These are phyloP conservation scores for Psophocarpus tetragonolobus DNA, from an alignment of 306 rosid genomes.

Conservation along the genomic window DNA sequence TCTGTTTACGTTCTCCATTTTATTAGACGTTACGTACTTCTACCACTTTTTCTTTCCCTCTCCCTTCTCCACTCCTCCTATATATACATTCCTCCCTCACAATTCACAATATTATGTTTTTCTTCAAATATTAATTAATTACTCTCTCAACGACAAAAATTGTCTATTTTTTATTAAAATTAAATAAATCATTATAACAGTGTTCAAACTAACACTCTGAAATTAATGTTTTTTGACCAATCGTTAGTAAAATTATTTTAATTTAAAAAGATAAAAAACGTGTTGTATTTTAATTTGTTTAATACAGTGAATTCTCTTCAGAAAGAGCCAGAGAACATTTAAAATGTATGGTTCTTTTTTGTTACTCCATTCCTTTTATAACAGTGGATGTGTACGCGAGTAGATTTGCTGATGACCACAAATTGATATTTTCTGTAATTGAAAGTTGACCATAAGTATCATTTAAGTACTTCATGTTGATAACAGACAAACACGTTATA, in stretches of 20 bases:
- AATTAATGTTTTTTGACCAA: background rate
- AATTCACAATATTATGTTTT: too few species aligned
- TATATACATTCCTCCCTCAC: too few species aligned
- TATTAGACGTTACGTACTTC: background rate
- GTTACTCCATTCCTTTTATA: background rate
- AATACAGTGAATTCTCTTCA: too few species aligned
- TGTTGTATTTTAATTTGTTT: too few species aligned
- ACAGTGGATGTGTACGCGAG: background rate
- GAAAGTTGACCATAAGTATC: constrained; percentile 11
- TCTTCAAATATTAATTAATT: too few species aligned
- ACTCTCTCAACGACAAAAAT: too few species aligned
- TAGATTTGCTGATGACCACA: background rate
- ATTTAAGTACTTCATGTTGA: background rate
- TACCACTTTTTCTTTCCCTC: background rate
- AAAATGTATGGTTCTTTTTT: background rate
- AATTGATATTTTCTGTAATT: background rate
- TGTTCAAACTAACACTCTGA: too few species aligned
- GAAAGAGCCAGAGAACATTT: background rate
- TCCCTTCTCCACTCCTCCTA: background rate
- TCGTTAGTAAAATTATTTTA: background rate
- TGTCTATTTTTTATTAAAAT: too few species aligned
- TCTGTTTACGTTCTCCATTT: constrained; percentile 49
- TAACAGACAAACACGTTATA: background rate
- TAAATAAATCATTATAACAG: too few species aligned
- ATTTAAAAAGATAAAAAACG: too few species aligned